Conservation (phyloP, 2,329 filamentous ascomycete species). For the Stachybotrys elegans region DNA sequence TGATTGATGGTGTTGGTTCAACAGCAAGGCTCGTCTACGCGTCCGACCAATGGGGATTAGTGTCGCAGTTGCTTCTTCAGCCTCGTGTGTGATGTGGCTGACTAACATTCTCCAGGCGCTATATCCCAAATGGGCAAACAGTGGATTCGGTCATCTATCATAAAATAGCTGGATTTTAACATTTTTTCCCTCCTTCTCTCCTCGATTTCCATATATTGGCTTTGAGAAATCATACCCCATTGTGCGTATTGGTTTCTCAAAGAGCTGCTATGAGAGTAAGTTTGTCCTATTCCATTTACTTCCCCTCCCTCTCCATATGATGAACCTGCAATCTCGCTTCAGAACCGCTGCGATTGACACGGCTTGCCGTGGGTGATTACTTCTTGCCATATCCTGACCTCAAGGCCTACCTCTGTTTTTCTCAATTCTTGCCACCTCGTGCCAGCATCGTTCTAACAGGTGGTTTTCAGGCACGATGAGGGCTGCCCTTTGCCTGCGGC, state of each 20-base stretch:
- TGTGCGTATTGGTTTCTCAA: slow-evolving; percentile 1
- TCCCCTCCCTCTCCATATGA: slow-evolving; percentile 24
- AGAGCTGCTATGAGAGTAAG: slow-evolving; percentile 33
- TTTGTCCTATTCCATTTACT: slow-evolving; percentile 8
- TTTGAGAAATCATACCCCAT: background rate
- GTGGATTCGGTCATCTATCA: too few species aligned
- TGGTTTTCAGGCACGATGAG: slow-evolving; percentile 26
- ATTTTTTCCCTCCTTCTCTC: too few species aligned
- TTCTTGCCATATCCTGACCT: too few species aligned
- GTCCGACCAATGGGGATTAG: background rate
- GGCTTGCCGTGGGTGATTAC: slow-evolving; percentile 39
- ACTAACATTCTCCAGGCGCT: too few species aligned
- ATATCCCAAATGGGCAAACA: too few species aligned
- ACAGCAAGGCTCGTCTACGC: background rate
- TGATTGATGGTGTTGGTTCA: background rate
- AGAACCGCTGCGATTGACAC: slow-evolving; percentile 48
- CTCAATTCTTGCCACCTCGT: background rate
- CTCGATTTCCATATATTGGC: too few species aligned
- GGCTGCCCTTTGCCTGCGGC: slow-evolving; percentile 29
- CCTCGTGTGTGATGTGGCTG: too few species aligned
- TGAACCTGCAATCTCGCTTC: slow-evolving; percentile 39
- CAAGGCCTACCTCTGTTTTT: slow-evolving; percentile 34
- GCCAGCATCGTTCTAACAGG: background rate
- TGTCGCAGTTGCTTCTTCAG: too few species aligned
- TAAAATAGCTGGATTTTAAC: too few species aligned